Evolutionary conservation across 202 grass and related monocot genomes (phyloP), one percentile per base, ranked within the genome.

Genomic region (Thinopyrum obtusiflorum): DNA sequence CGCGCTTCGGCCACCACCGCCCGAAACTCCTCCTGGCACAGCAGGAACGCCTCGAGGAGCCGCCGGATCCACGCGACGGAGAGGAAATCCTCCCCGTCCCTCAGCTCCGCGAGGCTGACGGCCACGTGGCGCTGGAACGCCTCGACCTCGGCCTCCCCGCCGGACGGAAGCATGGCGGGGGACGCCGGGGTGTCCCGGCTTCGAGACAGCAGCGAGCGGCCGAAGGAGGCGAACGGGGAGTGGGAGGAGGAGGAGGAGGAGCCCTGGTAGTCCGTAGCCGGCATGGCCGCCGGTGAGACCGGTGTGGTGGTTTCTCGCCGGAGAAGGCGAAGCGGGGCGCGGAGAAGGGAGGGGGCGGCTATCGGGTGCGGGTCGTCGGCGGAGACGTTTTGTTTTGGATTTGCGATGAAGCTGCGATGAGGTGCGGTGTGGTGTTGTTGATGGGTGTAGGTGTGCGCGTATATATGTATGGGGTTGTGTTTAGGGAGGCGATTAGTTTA

Each of bases 201-300:
- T 40, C 94, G 88, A 18, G 90, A 89, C 11, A 97, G 63, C 64
- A 97, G 80, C 1, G 97, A 89, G 24, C 97, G 94, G 70, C 94
- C 92, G 44, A 96, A 83, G 23, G 90, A 87, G 49, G 92, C 85
- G 89, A 97, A 93, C 4, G 93, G 83, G 53, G 76, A 80, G 81
- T 80, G 60, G 29, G 88, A 72, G 53, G 83, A 62, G 24, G 88
- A 71, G 24, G 87, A 72, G 62, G 96, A 80, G 0, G 91, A 91
- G 11, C 93, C 92, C 68, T 97, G 93, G 90, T 82, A 93, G 9
- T 97, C 93, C n/a, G 87, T 91, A 0, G 86, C 90, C 87, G 97
- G 97, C 97, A 99, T 99, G 81, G 76, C 87, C 76, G 15, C 62
- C 74, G 84, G 66, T 49, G 60, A 68, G 49, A 72, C 68, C 60